Percentiles rank a stretch among this genome's conserved stretches.
phyloP scores from a whole-genome alignment of 371 early-diverging fungal genomes.

The Spraguea lophii region DNA sequence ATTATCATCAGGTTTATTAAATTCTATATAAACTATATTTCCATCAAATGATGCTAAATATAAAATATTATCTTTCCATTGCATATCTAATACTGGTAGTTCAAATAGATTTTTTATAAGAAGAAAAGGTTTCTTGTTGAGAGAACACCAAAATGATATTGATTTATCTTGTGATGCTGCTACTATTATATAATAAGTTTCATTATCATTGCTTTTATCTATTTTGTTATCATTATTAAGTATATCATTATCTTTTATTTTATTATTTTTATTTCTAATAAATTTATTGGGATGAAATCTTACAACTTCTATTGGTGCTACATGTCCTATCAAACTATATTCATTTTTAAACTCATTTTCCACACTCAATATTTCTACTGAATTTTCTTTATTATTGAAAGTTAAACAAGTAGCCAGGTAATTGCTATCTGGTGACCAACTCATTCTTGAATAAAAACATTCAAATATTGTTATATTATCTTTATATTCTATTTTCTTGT shows the following conservation, averaged over 20 bases:
- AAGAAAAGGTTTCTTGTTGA: constrained; percentile 34
- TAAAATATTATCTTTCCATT: constrained; percentile 35
- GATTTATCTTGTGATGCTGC: constrained; percentile 42
- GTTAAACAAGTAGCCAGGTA: constrained; percentile 37
- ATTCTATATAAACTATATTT: constrained; percentile 25
- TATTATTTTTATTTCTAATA: background rate
- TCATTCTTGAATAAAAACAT: constrained; percentile 37
- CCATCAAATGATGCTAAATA: constrained; percentile 43
- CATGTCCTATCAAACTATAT: constrained; percentile 43
- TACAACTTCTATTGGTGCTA: constrained; percentile 36
- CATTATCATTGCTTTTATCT: background rate
- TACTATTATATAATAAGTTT: constrained; percentile 28
- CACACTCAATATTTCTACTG: constrained; percentile 29
- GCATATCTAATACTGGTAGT: constrained; percentile 40
- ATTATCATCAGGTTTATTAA: too few species aligned
- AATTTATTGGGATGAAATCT: constrained; percentile 30
- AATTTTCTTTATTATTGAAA: constrained; percentile 31
- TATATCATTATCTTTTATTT: background rate
- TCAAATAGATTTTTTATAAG: constrained; percentile 41
- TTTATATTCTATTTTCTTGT: constrained; percentile 13
- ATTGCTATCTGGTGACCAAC: constrained; percentile 36
- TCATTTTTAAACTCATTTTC: constrained; percentile 6
- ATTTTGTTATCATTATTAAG: background rate
- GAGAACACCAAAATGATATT: constrained; percentile 41
- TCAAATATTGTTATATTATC: constrained; percentile 33